Percentiles rank a stretch among this genome's conserved stretches.
phyloP scores from a whole-genome alignment of 2,329 filamentous ascomycete genomes.

The Xylaria sp. region DNA sequence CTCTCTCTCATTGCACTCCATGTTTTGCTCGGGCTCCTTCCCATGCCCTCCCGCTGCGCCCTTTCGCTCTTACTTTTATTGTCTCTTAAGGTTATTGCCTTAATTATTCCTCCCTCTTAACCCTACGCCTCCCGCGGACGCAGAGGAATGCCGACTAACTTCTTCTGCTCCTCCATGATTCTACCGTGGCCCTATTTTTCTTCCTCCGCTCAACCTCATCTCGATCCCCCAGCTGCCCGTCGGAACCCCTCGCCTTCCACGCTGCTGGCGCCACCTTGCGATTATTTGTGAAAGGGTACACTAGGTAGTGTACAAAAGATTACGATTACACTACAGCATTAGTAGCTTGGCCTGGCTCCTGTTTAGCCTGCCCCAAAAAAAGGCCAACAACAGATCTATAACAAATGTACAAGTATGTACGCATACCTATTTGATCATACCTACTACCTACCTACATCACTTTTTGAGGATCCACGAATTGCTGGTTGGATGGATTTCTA shows the following conservation, averaged over 20 bases:
- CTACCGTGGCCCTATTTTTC: slow-evolving; percentile 2
- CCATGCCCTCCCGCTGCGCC: too few relatives aligned
- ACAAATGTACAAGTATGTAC: background rate
- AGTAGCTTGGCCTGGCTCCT: background rate
- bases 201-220: background rate
- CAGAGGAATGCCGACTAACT: background rate
- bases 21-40: too few relatives aligned
- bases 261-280: background rate
- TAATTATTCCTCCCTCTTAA: background rate
- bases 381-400: background rate
- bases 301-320: background rate
- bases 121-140: background rate
- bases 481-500: slow-evolving; percentile 7
- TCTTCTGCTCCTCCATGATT: slow-evolving; percentile 3
- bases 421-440: slow-evolving; percentile 11
- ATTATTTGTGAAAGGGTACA: background rate
- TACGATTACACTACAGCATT: background rate
- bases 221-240: background rate
- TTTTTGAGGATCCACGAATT: slow-evolving; percentile 12
- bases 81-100: too few relatives aligned
- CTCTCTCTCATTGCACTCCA: too few relatives aligned
- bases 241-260: background rate
- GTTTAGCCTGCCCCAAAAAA: slow-evolving; percentile 13
- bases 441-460: slow-evolving; percentile 5
- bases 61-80: too few relatives aligned